Percentiles rank a stretch among this genome's conserved stretches.
These are phyloP conservation scores for Haematococcus lacustris DNA, from an alignment of 139 green algal species.

Conservation along the genomic window DNA sequence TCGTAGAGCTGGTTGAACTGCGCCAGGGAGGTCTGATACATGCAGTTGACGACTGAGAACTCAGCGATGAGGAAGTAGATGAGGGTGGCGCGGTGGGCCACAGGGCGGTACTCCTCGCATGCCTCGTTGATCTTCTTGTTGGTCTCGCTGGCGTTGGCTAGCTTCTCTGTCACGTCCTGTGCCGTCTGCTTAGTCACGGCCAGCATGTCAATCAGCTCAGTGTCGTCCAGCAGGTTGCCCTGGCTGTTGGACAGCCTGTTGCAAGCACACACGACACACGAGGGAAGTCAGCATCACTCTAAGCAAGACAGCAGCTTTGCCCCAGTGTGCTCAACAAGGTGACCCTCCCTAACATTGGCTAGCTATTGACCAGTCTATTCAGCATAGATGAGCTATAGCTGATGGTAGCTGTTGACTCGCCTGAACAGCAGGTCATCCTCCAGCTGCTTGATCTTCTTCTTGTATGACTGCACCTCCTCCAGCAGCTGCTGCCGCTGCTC, in stretches of 20 bases:
- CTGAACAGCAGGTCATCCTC: slow-evolving; percentile 90
- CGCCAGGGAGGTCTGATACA: slow-evolving; percentile 87
- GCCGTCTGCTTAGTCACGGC: slow-evolving; percentile 87
- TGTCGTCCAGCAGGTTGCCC: slow-evolving; percentile 94
- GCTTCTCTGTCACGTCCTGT: slow-evolving; percentile 82
- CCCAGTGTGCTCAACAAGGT: too few species aligned
- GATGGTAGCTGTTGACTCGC: slow-evolving; percentile 30
- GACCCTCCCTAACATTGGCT: too few species aligned
- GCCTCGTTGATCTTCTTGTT: slow-evolving; percentile 88
- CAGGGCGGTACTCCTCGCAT: slow-evolving; percentile 90
- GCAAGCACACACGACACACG: not conserved
- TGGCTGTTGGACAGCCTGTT: slow-evolving; percentile 21
- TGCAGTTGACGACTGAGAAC: slow-evolving; percentile 86
- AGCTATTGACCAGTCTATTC: too few species aligned
- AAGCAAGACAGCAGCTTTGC: slow-evolving; percentile 12
- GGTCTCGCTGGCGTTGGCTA: slow-evolving; percentile 79
- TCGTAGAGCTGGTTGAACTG: slow-evolving; percentile 77
- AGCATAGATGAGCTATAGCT: too few species aligned
- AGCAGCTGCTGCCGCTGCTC: slow-evolving; percentile 81
- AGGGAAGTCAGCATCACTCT: not conserved
- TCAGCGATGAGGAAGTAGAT: slow-evolving; percentile 95
- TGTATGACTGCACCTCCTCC: slow-evolving; percentile 87
- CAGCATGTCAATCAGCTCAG: slow-evolving; percentile 89
- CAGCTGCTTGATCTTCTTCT: slow-evolving; percentile 90
- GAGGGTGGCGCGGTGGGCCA: slow-evolving; percentile 80